These are phyloP conservation scores for Ustilaginoidea virens DNA, from an alignment of 2,329 filamentous ascomycete genomes.

Conservation along the genomic window DNA sequence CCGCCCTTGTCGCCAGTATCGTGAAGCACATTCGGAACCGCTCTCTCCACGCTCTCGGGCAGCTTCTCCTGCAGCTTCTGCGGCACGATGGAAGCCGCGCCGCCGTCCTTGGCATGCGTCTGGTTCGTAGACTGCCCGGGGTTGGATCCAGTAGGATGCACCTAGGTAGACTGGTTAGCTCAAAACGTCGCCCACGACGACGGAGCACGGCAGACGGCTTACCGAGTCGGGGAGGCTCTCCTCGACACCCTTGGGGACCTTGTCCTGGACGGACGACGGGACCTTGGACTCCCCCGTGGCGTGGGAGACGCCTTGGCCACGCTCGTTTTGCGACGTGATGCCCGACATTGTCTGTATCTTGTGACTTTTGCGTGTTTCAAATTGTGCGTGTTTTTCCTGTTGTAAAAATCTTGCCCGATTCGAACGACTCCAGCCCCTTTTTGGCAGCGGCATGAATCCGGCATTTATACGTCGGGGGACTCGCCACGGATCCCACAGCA, in stretches of 20 bases:
- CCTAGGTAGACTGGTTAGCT: slow-evolving; percentile 5
- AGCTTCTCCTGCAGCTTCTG: slow-evolving; percentile 11
- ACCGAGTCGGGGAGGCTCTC: slow-evolving; percentile 10
- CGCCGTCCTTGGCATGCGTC: slow-evolving; percentile 9
- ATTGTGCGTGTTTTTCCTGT: no score
- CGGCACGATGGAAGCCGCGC: slow-evolving; percentile 9
- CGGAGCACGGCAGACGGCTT: neutral
- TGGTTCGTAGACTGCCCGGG: slow-evolving; percentile 7
- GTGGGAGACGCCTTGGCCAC: no score
- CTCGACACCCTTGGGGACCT: slow-evolving; percentile 7
- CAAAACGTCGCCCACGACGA: no score
- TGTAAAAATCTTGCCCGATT: no score
- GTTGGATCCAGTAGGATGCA: slow-evolving; percentile 9
- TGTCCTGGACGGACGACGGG: slow-evolving; percentile 9
- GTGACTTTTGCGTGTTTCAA: no score
- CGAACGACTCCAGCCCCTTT: no score
- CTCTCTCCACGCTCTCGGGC: slow-evolving; percentile 10
- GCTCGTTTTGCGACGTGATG: no score
- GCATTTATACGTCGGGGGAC: no score
- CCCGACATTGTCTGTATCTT: no score
- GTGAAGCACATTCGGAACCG: slow-evolving; percentile 9
- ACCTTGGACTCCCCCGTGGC: no score
- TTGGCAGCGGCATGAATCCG: no score
- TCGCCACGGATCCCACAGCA: no score
- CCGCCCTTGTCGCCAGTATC: slow-evolving; percentile 10